Base-by-base conservation (phyloP, 2,329 filamentous ascomycete species). In the Paraphoma chrysanthemicola region DNA sequence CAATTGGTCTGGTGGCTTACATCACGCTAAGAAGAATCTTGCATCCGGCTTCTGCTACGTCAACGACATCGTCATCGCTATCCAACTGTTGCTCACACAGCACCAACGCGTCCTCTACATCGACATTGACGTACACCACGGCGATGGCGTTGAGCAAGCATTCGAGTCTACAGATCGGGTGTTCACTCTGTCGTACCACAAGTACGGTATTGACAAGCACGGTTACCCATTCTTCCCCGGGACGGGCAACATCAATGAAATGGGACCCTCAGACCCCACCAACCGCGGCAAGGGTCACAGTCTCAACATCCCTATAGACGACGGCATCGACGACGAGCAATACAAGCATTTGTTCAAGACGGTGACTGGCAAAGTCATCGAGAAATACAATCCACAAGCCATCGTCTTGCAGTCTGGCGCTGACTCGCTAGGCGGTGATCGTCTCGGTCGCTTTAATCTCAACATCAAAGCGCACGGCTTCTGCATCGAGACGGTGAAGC, bases 41-140 rank as follows among this genome's bases (percentile, higher is more conserved):
- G 94, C 95, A 0, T 94, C 90, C 12, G 95, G 95, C 0, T 99
- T 99, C 78, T 99, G 95, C 81, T 99, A 99, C 80, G 93, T 98
- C 80, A 99, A 99, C 77, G 95, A 99, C 77, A 98, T 98, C 69
- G 95, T 98, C 55, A 85, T 99, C 45, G 92, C 91, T 36, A 95
- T 97, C 67, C 85, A 98, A 38, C 90, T 97, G 74, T 85, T 99
- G 9, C 83, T 98, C 14, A 89, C 91, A 30, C 86, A 89, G 70
- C 87, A 93, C 67, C 88, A 92, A 14, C 90, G 93, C 47, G 93
- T 98, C 7, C 83, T 98, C 55, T 97, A 98, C 77, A 93, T 98
- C 76, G 92, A 96, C 73, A 96, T 96, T 65, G 92, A 96, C 73
- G 92, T 96, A 1, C 92, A 96, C 73, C 92, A 96, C 64, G 92